Base-by-base conservation (phyloP, 176 grass and related monocot species). In the Ensete ventricosum region DNA sequence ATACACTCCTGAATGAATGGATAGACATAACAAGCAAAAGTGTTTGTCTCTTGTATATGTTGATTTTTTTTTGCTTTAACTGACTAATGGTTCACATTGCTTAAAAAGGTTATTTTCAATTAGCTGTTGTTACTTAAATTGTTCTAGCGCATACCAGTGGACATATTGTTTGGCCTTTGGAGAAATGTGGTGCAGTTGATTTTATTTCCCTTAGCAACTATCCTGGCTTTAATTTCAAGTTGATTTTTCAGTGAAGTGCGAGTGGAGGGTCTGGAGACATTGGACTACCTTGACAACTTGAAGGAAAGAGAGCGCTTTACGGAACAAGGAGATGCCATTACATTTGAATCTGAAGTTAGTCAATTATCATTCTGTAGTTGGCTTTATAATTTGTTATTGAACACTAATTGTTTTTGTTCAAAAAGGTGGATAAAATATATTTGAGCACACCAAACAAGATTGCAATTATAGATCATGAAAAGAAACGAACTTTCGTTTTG, bases 261-360 rank as follows among this genome's bases (percentile, higher is more conserved):
- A 10, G 22, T 74, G 10, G 72, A 74, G 57, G 72, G 72, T 26
- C 72, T 74, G 13, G 72, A 74, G 53, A 74, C 72, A 16, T 27
- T 57, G 54, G 72, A 74, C 12, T 74, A 74, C 11, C 22, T 74
- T 57, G 72, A 74, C 54, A 74, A 74, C 50, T 74, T 74, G 25
- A 74, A 55, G 72, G 53, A 58, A 58, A 74, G 25, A 55, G 53
- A 55, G 22, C 72, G 72, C 19, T 74, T 74, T 22, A 74, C 72
- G 0, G 72, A 74, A 57, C 72, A 74, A 74, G 72, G 72, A 55
- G 72, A 74, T 74, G 53, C 72, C 16, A 74, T 74, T 55, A 74
- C 72, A 34, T 74, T 74, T 17, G 72, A 74, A 13, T 29, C 52
- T 57, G 72, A 74, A 74, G 72, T 74, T 16, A 74, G 72, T 27